Evolutionary conservation across 1,284 basidiomycete genomes (phyloP), one percentile per base, ranked within the genome.

Genomic region (Ustilago trichophora): DNA sequence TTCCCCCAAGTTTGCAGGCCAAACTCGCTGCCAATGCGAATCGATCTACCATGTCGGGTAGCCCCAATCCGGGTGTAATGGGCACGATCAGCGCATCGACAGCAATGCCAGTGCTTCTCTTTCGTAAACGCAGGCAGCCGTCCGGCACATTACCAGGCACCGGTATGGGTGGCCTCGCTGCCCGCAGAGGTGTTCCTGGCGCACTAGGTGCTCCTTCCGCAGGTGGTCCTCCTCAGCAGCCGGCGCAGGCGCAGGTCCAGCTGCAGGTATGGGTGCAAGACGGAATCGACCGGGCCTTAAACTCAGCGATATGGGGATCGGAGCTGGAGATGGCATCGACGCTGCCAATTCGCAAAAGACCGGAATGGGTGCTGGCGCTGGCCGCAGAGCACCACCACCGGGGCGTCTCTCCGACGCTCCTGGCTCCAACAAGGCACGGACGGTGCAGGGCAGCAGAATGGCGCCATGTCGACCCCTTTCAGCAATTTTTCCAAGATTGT

Each of bases 401-500:
- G 55, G 78, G 62, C 16, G 81, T 80, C 57, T 67, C n/a, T 32
- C 58, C 35, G 45, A 43, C 6, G 84, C 25, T 82, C 84, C 29
- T 70, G 78, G 15, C 33, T 35, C 53, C 24, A 29, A 32, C 42
- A 62, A 69, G 34, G 22, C 21, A 24, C 13, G 19, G 48, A 54
- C 6, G 45, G 41, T 2, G 29, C 33, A 18, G 29, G 22, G 8
- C 40, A 49, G 41, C 38, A 47, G 22, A 40, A 50, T 45, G 83
- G 84, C 56, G 59, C 75, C 31, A 85, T 87, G 72, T 86, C 85
- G 56, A 90, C 90, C 21, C 91, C 92, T 16, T 98, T 98, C 83
- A 86, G 89, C 42, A 96, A 93, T 82, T 97, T 97, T 82, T 88
- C 89, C 72, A 92, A 90, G 84, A 95, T 98, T 76, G 92, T 98